These are phyloP conservation scores for Globisporangium orthogonon DNA, from an alignment of 352 stramenopile genomes.

Conservation along the genomic window DNA sequence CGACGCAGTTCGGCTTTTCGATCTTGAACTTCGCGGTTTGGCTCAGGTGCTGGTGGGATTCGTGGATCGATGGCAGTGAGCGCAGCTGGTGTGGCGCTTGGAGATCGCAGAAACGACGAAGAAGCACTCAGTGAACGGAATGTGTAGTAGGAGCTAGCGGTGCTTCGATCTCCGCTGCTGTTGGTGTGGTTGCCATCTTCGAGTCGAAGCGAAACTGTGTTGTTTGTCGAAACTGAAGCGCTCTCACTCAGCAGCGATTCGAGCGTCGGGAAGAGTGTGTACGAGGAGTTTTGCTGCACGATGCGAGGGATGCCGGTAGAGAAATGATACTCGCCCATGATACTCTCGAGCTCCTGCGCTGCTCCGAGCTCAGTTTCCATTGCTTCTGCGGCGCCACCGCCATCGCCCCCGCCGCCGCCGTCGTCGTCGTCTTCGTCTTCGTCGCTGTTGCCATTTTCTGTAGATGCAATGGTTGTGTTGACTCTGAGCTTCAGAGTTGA, in stretches of 20 bases:
- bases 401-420: too few relatives aligned
- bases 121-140: too few relatives aligned
- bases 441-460: not conserved
- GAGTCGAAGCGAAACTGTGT: not conserved
- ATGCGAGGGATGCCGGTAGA: constrained; percentile 46
- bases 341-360: constrained; percentile 22
- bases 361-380: constrained; percentile 9
- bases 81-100: not conserved
- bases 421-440: constrained; percentile 3
- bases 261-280: constrained; percentile 25
- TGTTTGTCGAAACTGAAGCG: not conserved
- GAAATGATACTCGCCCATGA: constrained; percentile 47
- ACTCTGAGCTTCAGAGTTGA: not conserved
- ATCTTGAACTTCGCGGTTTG: too few relatives aligned
- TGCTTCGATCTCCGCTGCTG: not conserved
- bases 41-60: too few relatives aligned
- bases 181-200: not conserved
- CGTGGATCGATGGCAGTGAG: not conserved
- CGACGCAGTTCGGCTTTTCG: not conserved
- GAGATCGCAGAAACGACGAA: not conserved
- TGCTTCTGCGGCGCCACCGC: not conserved
- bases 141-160: too few relatives aligned
- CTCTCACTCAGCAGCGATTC: constrained; percentile 19
- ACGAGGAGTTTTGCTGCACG: constrained; percentile 17
- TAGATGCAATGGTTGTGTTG: not conserved